phyloP scores from a whole-genome alignment of 108 stramenopile species.

The Pseudonitzschia pungens region DNA sequence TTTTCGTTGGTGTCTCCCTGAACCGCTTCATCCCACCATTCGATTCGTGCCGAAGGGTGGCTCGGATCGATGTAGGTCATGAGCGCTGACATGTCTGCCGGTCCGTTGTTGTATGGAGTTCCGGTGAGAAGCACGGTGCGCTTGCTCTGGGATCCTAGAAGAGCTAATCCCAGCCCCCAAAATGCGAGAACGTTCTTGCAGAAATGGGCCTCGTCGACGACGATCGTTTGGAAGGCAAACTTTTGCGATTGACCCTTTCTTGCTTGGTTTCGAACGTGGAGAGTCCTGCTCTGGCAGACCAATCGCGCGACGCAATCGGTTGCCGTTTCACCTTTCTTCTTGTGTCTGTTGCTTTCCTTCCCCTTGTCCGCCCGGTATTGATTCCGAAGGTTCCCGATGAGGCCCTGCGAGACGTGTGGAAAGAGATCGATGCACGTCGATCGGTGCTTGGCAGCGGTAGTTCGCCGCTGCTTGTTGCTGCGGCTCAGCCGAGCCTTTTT shows the following conservation, averaged over 20 bases:
- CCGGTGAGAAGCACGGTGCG: constrained; percentile 28
- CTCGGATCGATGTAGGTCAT: constrained; percentile 11
- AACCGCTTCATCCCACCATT: constrained; percentile 40
- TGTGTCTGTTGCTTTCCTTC: constrained; percentile 15
- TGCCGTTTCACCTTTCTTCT: constrained; percentile 5
- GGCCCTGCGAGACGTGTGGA: constrained; percentile 4
- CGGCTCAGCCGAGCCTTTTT: too few relatives aligned
- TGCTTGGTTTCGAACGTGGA: not conserved
- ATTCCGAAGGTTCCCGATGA: constrained; percentile 27
- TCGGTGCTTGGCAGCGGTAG: not conserved
- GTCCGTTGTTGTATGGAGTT: constrained; percentile 52
- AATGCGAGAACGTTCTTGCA: constrained; percentile 27
- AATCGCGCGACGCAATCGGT: constrained; percentile 26
- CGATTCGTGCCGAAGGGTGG: constrained; percentile 22
- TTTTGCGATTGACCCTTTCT: not conserved
- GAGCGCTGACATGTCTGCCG: constrained; percentile 26
- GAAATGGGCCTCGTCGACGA: constrained; percentile 43
- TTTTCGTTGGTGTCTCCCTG: not conserved
- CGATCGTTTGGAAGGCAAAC: constrained; percentile 35
- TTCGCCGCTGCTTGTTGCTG: not conserved
- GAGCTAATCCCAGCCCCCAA: constrained; percentile 45
- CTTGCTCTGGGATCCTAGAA: constrained; percentile 30
- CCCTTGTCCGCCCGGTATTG: constrained; percentile 38
- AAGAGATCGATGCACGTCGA: constrained; percentile 17
- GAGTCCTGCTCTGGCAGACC: not conserved